These are phyloP conservation scores for Cyathus striatus DNA, from an alignment of 768 basidiomycete genomes.

Conservation along the genomic window DNA sequence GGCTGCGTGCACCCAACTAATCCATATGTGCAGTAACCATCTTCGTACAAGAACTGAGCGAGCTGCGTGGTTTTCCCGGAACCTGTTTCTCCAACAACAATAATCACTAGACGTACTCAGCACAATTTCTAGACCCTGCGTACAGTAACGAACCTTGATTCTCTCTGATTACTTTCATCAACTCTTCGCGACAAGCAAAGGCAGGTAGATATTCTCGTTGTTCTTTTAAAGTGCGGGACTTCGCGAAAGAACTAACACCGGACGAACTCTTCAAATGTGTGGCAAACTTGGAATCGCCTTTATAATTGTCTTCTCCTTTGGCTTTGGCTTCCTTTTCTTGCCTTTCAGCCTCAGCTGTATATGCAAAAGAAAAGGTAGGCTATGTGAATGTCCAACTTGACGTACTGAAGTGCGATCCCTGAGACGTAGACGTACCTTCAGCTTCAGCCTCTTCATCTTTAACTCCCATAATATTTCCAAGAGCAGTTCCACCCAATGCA, in stretches of 20 bases:
- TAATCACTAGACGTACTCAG: conserved; percentile 52
- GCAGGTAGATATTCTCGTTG: conserved; percentile 97
- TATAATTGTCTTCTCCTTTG: conserved; percentile 67
- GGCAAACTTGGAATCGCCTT: conserved; percentile 97
- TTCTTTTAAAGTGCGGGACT: conserved; percentile 80
- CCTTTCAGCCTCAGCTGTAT: conserved; percentile 51
- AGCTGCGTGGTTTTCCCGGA: conserved; percentile 98
- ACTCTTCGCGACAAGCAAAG: conserved; percentile 93
- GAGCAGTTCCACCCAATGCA: conserved; percentile 81
- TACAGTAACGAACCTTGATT: conserved; percentile 70
- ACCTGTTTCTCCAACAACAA: conserved; percentile 99
- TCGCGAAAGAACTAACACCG: conserved; percentile 79
- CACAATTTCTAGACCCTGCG: too few relatives aligned
- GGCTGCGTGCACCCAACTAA: conserved; percentile 97
- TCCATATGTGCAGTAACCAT: conserved; percentile 88
- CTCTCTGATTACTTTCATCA: conserved; percentile 84
- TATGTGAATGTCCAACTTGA: conserved; percentile 80
- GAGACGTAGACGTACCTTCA: conserved; percentile 58
- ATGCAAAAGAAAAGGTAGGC: conserved; percentile 30
- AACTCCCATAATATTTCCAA: conserved; percentile 98
- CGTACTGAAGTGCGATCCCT: conserved; percentile 11
- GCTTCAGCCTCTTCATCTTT: conserved; percentile 92
- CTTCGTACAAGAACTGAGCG: conserved; percentile 93
- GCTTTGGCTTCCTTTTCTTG: conserved; percentile 46
- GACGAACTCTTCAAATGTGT: conserved; percentile 78